These are phyloP conservation scores for Nicotiana paniculata DNA, from an alignment of 257 asterid species.

Conservation along the genomic window DNA sequence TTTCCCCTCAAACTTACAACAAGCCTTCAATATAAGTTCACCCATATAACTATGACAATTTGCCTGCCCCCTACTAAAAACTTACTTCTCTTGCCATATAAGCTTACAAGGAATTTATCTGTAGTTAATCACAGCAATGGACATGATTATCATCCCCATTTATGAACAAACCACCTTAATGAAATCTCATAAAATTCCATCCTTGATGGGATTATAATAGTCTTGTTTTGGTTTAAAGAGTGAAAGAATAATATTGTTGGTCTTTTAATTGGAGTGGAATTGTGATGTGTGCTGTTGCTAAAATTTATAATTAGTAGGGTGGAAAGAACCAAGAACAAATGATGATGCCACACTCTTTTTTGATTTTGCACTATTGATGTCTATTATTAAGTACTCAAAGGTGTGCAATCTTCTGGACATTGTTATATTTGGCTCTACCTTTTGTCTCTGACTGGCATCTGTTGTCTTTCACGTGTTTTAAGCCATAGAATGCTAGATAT, in stretches of 20 bases:
- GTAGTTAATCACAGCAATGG: neutral
- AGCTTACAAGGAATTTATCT: neutral
- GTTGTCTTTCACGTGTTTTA: neutral
- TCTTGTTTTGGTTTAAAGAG: neutral
- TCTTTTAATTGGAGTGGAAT: neutral
- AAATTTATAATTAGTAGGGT: neutral
- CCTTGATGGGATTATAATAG: neutral
- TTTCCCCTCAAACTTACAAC: neutral
- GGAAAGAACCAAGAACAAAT: neutral
- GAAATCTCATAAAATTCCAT: neutral
- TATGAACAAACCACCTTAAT: neutral
- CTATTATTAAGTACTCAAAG: neutral
- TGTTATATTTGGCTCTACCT: neutral
- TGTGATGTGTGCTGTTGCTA: neutral
- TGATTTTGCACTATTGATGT: neutral
- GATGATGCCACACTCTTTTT: neutral
- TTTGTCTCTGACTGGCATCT: neutral
- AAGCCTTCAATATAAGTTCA: neutral
- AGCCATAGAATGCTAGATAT: neutral
- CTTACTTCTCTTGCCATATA: neutral
- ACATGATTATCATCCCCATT: neutral
- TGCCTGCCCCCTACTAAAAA: neutral
- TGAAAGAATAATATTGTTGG: neutral
- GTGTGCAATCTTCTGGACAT: neutral
- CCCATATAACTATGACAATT: neutral